Conservation (phyloP, 352 stramenopile genomes). For the Phytophthora sp. region DNA sequence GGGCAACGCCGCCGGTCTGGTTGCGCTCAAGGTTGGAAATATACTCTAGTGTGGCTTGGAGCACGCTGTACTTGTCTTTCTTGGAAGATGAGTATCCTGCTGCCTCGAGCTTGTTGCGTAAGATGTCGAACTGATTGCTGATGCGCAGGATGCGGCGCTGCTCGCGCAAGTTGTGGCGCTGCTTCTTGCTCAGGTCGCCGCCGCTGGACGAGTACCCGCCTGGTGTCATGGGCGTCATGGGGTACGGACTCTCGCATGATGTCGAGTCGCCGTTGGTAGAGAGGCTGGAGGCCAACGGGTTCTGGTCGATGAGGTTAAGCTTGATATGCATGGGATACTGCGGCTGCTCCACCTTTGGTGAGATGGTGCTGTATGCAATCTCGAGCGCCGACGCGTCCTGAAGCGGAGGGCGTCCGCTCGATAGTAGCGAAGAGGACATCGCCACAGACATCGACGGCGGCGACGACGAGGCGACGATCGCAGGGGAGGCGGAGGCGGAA, state of each 20-base stretch:
- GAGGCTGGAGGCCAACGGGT: constrained; percentile 53
- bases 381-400: constrained; percentile 54
- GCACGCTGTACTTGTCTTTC: constrained; percentile 89
- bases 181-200: constrained; percentile 81
- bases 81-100: constrained; percentile 78
- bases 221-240: constrained; percentile 61
- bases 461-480: constrained; percentile 1
- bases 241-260: constrained; percentile 76
- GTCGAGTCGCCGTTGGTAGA: constrained; percentile 59
- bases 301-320: constrained; percentile 83
- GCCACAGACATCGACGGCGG: constrained; percentile 6
- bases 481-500: constrained; percentile 1
- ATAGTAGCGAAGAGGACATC: constrained; percentile 9
- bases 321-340: constrained; percentile 81
- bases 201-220: constrained; percentile 51
- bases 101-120: constrained; percentile 75
- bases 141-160: constrained; percentile 84
- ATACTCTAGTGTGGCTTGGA: constrained; percentile 86
- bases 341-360: constrained; percentile 68
- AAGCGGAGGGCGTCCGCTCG: constrained; percentile 29
- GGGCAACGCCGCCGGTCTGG: constrained; percentile 38
- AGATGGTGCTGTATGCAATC: constrained; percentile 86
- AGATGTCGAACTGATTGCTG: constrained; percentile 85
- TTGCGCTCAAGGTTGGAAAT: constrained; percentile 78
- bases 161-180: constrained; percentile 84